Percentiles rank a stretch among this genome's conserved stretches.
phyloP scores from a whole-genome alignment of 2,329 filamentous ascomycete genomes.

The Aspergillus floridensis region DNA sequence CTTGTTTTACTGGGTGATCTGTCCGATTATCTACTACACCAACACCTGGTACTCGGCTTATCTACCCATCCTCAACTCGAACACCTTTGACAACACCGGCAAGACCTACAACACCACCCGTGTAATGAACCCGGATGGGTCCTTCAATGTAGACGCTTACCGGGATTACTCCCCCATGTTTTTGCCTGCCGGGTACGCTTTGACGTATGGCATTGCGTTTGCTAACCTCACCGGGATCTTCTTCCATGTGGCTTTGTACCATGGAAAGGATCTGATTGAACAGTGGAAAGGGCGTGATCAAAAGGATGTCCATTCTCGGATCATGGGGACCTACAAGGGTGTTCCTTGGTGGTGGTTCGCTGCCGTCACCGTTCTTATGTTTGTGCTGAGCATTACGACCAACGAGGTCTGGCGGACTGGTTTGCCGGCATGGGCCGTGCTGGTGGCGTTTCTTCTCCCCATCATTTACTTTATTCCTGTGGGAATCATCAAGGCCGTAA shows the following conservation, averaged over 20 bases:
- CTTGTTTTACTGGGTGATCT: constrained; percentile 46
- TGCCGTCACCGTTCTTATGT: constrained; percentile 38
- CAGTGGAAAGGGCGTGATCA: constrained; percentile 35
- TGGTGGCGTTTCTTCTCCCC: constrained; percentile 47
- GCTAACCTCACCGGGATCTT: constrained; percentile 63
- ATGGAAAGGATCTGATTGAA: constrained; percentile 36
- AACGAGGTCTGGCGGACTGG: constrained; percentile 47
- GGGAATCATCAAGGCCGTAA: constrained; percentile 49
- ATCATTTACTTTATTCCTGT: constrained; percentile 49
- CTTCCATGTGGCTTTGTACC: constrained; percentile 38
- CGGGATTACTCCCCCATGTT: constrained; percentile 64
- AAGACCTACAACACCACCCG: constrained; percentile 57
- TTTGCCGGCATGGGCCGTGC: constrained; percentile 47
- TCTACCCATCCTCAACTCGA: constrained; percentile 60
- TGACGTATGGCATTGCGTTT: constrained; percentile 61
- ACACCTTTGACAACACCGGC: constrained; percentile 65
- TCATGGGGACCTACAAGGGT: constrained; percentile 41
- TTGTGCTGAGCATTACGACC: constrained; percentile 37
- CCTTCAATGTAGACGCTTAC: constrained; percentile 61
- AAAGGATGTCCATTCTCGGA: constrained; percentile 44
- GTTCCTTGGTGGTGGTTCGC: constrained; percentile 51
- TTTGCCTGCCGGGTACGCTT: constrained; percentile 58
- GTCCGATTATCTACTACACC: constrained; percentile 48
- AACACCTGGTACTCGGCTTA: constrained; percentile 59
- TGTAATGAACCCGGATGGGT: constrained; percentile 57